phyloP scores from a whole-genome alignment of 768 basidiomycete genomes.

The Suillus hirtellus region DNA sequence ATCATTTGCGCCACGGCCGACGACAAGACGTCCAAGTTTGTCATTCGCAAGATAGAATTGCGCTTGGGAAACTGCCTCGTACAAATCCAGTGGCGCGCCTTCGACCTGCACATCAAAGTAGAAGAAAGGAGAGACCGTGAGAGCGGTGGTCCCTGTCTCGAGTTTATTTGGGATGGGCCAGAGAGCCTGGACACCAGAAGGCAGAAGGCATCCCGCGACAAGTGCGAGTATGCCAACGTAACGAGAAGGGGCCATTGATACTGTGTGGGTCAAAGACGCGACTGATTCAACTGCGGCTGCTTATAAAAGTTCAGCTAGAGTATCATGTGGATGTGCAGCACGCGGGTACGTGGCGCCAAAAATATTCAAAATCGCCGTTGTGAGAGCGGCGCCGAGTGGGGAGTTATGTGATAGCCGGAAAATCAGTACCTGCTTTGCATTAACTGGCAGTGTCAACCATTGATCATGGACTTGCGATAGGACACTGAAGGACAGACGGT shows the following conservation, averaged over 20 bases:
- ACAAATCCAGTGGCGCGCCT: slow-evolving; percentile 34
- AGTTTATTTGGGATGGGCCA: slow-evolving; percentile 36
- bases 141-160: slow-evolving; percentile 26
- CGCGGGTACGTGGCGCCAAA: not conserved
- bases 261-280: not conserved
- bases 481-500: not conserved
- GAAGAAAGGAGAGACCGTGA: slow-evolving; percentile 31
- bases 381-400: slow-evolving; percentile 3
- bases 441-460: not conserved
- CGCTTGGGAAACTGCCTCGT: slow-evolving; percentile 34
- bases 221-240: slow-evolving; percentile 16
- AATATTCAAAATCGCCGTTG: slow-evolving; percentile 9
- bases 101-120: slow-evolving; percentile 26
- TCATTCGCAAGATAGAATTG: slow-evolving; percentile 35
- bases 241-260: slow-evolving; percentile 13
- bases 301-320: slow-evolving; percentile 4
- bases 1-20: slow-evolving; percentile 40
- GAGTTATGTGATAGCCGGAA: not conserved
- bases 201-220: slow-evolving; percentile 9
- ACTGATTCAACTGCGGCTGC: not conserved
- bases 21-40: slow-evolving; percentile 40
- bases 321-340: slow-evolving; percentile 1
- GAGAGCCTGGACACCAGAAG: slow-evolving; percentile 17
- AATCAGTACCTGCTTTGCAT: not conserved
- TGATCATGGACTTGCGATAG: not conserved